Conservation (phyloP, 2,329 filamentous ascomycete species). For the Ciborinia camelliae region DNA sequence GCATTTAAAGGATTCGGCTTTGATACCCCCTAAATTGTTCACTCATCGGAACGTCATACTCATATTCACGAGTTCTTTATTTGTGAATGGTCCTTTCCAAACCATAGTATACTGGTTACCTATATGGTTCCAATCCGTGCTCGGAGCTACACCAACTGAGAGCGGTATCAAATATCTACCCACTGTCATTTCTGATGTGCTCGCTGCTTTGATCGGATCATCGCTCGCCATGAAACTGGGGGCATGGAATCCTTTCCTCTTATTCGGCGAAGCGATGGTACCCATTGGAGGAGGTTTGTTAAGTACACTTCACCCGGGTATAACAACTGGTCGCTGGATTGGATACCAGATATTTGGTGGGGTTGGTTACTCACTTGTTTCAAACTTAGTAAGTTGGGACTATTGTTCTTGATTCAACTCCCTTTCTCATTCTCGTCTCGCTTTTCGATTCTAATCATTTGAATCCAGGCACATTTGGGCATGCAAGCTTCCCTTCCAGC, state of each 20-base stretch:
- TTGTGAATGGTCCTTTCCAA: slow-evolving; percentile 26
- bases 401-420: neutral
- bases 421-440: neutral
- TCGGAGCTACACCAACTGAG: slow-evolving; percentile 35
- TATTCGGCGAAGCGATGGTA: slow-evolving; percentile 5
- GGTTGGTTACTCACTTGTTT: neutral
- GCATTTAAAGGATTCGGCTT: neutral
- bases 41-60: slow-evolving; percentile 24
- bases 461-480: slow-evolving; percentile 8
- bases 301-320: slow-evolving; percentile 2
- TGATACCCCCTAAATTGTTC: neutral
- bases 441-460: neutral
- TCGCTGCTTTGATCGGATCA: slow-evolving; percentile 11
- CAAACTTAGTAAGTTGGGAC: slow-evolving; percentile 4
- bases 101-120: slow-evolving; percentile 44
- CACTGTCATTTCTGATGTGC: slow-evolving; percentile 29
- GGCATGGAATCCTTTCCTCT: slow-evolving; percentile 9
- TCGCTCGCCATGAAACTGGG: slow-evolving; percentile 5
- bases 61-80: slow-evolving; percentile 38
- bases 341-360: slow-evolving; percentile 11
- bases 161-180: slow-evolving; percentile 41
- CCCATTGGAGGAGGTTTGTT: slow-evolving; percentile 13
- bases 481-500: slow-evolving; percentile 9
- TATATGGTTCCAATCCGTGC: slow-evolving; percentile 48
- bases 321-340: neutral